phyloP scores from a whole-genome alignment of 495 filamentous ascomycete genomes.

The Glonium stellatum region DNA sequence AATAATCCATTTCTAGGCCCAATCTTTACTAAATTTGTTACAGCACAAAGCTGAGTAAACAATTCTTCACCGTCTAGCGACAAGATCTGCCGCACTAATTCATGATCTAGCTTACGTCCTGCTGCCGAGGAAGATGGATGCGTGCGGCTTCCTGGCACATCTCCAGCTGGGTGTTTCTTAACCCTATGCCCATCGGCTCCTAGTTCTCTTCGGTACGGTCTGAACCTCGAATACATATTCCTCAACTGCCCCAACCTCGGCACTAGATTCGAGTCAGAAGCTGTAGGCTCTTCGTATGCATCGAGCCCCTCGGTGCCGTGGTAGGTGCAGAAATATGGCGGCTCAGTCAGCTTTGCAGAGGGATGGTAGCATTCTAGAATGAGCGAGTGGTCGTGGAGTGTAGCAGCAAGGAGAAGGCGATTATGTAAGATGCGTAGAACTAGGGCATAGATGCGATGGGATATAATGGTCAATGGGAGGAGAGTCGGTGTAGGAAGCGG shows the following conservation, averaged over 20 bases:
- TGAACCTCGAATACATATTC: slow-evolving; percentile 53
- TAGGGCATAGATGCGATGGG: slow-evolving; percentile 58
- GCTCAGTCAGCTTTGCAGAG: slow-evolving; percentile 57
- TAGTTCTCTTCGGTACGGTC: slow-evolving; percentile 47
- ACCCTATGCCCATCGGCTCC: slow-evolving; percentile 32
- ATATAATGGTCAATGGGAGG: slow-evolving; percentile 54
- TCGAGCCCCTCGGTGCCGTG: slow-evolving; percentile 49
- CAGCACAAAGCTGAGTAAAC: slow-evolving; percentile 63
- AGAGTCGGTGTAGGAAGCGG: slow-evolving; percentile 54
- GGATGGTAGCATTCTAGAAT: slow-evolving; percentile 76
- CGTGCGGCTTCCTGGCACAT: slow-evolving; percentile 38
- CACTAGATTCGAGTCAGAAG: slow-evolving; percentile 23
- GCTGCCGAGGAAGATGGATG: slow-evolving; percentile 18
- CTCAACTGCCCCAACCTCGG: slow-evolving; percentile 37
- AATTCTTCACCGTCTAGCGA: slow-evolving; percentile 59
- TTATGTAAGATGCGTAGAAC: slow-evolving; percentile 61
- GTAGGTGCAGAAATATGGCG: slow-evolving; percentile 63
- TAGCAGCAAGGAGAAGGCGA: slow-evolving; percentile 52
- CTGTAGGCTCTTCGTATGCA: neutral
- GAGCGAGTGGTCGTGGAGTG: slow-evolving; percentile 52
- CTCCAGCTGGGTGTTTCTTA: slow-evolving; percentile 33
- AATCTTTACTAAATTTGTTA: slow-evolving; percentile 59
- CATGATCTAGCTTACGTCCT: slow-evolving; percentile 19
- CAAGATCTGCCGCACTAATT: slow-evolving; percentile 50
- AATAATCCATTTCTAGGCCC: slow-evolving; percentile 54